Percentiles rank a stretch among this genome's conserved stretches.
Evolutionary conservation across 129 eudicot genomes (phyloP).

Genomic region (Heracleum sosnowskyi): DNA sequence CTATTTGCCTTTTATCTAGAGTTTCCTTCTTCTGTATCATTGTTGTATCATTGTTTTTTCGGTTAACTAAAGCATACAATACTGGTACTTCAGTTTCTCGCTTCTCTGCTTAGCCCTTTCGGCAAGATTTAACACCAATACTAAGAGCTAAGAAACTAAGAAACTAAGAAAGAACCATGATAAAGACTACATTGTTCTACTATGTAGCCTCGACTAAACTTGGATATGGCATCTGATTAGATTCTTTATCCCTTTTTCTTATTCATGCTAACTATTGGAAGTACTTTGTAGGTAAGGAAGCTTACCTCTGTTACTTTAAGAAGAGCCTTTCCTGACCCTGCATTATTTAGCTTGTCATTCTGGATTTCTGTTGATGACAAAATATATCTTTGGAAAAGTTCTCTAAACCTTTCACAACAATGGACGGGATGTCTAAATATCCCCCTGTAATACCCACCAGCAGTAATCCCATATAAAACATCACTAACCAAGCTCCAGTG

Average conservation of each 20-base stretch:
- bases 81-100: not conserved
- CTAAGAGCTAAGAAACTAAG: not conserved
- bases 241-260: not conserved
- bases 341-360: conserved; percentile 51
- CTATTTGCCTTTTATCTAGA: not conserved
- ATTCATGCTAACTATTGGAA: not conserved
- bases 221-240: not conserved
- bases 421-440: conserved; percentile 80
- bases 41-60: not conserved
- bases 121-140: not conserved
- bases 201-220: not conserved
- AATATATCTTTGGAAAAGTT: conserved; percentile 69
- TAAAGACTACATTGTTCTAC: not conserved
- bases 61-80: not conserved
- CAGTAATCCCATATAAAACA: conserved; percentile 63
- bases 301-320: conserved; percentile 90
- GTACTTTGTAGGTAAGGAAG: not conserved
- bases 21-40: not conserved
- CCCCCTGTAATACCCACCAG: conserved; percentile 80
- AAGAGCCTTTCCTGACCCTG: conserved; percentile 59
- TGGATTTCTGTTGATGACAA: conserved; percentile 48
- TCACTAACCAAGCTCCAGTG: conserved; percentile 94
- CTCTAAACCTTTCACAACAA: conserved; percentile 97
- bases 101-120: not conserved
- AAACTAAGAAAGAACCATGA: not conserved